Conservation (phyloP, 345 rosid species). For the Linum trigynum region DNA sequence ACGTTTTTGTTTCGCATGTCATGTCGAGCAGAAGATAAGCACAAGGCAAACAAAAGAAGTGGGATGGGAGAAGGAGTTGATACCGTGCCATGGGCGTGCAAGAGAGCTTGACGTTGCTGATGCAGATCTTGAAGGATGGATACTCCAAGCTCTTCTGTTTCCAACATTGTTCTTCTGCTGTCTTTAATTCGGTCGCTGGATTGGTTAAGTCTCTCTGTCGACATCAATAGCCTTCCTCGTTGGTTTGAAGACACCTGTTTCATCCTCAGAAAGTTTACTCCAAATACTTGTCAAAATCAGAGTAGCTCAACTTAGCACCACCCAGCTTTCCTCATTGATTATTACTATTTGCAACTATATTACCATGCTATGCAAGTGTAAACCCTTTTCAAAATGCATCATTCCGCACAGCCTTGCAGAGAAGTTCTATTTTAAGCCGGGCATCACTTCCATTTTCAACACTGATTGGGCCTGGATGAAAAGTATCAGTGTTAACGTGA, state of each 20-base stretch:
- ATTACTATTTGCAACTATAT: neutral
- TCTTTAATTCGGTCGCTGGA: neutral
- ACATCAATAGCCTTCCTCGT: conserved; percentile 63
- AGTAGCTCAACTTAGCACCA: neutral
- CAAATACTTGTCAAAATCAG: neutral
- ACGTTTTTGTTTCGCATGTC: too few relatives aligned
- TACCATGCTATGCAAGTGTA: neutral
- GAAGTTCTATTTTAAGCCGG: neutral
- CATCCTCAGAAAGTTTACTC: conserved; percentile 1
- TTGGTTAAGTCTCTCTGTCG: too few relatives aligned
- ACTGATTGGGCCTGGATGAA: too few relatives aligned
- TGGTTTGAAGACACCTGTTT: conserved; percentile 85
- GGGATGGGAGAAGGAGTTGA: neutral
- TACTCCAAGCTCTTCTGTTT: neutral
- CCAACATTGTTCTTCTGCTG: neutral
- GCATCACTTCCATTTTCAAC: neutral
- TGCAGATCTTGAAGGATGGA: neutral
- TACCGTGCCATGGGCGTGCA: neutral
- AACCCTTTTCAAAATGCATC: neutral
- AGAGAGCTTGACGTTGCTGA: neutral
- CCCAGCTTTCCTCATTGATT: neutral
- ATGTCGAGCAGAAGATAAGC: too few relatives aligned
- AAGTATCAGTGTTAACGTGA: too few relatives aligned
- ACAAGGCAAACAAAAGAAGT: too few relatives aligned
- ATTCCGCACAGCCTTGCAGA: too few relatives aligned